Base-by-base conservation (phyloP, 75 land plant genomes). In the Picea glauca region DNA sequence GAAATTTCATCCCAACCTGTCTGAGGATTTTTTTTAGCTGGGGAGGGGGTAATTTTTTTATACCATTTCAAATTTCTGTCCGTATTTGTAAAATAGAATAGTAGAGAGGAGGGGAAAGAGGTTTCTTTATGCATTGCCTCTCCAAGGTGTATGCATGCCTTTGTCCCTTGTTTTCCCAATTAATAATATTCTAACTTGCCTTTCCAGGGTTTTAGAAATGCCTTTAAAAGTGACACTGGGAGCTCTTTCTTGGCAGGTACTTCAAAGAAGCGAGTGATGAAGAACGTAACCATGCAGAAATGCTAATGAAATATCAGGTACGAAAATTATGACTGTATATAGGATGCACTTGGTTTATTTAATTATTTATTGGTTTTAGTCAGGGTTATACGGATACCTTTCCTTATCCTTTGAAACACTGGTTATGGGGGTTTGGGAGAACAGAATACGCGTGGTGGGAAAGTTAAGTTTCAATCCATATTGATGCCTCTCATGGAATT, bases 251-350 rank as follows among this genome's bases (percentile, higher is more conserved):
- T 58, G 33, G 54, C 80, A 94, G 97, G 76, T 92, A 90, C 74
- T 96, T 96, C 88, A 94, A 96, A 84, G 91, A 93, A 26, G 86
- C 93, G 0, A 95, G 98, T 78, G 89, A 85, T 43, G 98, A 95
- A 75, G 98, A 95, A 74, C 72, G 98, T 20, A 87, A 81, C 35
- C 98, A 93, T 78, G 98, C 98, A 12, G 96, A 91, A 77, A 91
- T 90, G 76, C 75, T 95, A 32, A 95, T 95, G 91, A 86, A 91
- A 64, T 95, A 95, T 58, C 96, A 93, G 96, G 98, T 95, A 38
- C 57, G 46, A 61, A 56, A 58, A 18, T 35, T 76, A 72, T 77
- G 76, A 60, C 4, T 78, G 17, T 63, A 15, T 23, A 1, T 26
- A 40, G 9, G 77, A 13, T n/a, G 38, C 4, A 23, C 57, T 18